Evolutionary conservation across 2,329 filamentous ascomycete species (phyloP).

Genomic region (Ceratocystis eucalypticola): DNA sequence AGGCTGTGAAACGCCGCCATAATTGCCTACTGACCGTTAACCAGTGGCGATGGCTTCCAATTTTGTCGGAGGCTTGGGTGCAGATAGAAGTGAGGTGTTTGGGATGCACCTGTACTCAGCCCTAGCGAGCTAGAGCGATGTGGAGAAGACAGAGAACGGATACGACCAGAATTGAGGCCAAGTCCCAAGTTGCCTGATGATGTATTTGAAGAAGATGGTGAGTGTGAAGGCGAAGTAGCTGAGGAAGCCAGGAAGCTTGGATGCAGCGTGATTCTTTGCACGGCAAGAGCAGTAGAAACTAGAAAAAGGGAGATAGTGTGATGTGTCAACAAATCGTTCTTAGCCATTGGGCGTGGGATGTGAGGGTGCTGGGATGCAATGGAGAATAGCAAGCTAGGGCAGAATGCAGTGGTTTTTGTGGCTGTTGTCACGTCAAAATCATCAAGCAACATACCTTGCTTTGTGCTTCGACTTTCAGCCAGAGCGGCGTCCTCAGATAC

Average conservation of each 20-base stretch:
- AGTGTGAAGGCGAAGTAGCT: background rate
- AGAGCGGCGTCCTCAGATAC: background rate
- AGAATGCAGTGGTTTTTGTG: background rate
- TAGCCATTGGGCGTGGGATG: background rate
- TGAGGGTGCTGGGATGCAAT: background rate
- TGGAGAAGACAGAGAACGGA: constrained; percentile 10
- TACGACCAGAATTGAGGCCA: background rate
- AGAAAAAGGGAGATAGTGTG: background rate
- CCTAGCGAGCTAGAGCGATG: constrained; percentile 7
- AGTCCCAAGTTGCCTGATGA: background rate
- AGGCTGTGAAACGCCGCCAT: background rate
- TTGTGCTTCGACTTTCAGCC: background rate
- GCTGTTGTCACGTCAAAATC: background rate
- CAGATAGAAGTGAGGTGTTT: constrained; percentile 8
- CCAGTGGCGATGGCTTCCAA: background rate
- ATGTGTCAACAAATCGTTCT: background rate
- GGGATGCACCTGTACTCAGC: background rate
- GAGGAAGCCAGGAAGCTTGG: constrained; percentile 3
- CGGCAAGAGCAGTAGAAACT: constrained; percentile 3
- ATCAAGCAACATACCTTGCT: constrained; percentile 3
- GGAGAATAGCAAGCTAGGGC: background rate
- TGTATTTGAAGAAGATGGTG: background rate
- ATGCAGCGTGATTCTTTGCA: constrained; percentile 6
- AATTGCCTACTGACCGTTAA: background rate
- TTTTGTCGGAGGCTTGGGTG: constrained; percentile 3